Percentiles rank a stretch among this genome's conserved stretches.
These are phyloP conservation scores for Kwoniella pini DNA, from an alignment of 768 basidiomycete genomes.

Conservation along the genomic window DNA sequence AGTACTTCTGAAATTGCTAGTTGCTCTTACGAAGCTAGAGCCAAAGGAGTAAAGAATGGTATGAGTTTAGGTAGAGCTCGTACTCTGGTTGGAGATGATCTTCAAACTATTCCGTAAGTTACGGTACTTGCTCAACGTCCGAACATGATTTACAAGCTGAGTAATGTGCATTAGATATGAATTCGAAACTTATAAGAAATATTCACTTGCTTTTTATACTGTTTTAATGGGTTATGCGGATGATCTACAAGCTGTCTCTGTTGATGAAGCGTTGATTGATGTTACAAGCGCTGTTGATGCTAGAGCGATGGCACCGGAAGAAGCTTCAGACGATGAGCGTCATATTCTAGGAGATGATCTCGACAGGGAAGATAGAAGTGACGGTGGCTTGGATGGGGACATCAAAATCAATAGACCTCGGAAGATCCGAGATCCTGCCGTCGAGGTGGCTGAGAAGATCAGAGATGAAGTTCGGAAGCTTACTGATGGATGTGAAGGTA, in stretches of 20 bases:
- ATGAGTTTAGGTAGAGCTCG: constrained; percentile 65
- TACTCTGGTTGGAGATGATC: constrained; percentile 40
- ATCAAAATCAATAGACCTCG: not conserved
- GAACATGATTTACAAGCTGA: constrained; percentile 3
- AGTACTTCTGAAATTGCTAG: constrained; percentile 88
- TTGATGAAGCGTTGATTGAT: constrained; percentile 93
- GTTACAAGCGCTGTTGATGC: constrained; percentile 62
- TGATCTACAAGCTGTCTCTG: constrained; percentile 90
- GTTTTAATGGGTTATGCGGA: constrained; percentile 87
- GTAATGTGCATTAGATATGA: constrained; percentile 63
- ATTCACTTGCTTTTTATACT: constrained; percentile 86
- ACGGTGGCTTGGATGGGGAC: constrained; percentile 12
- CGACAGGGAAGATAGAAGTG: constrained; percentile 21
- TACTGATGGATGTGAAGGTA: constrained; percentile 81
- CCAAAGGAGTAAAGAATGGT: constrained; percentile 84
- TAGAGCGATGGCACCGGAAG: constrained; percentile 37
- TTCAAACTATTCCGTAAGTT: constrained; percentile 59
- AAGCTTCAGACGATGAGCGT: constrained; percentile 14
- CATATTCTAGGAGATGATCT: not conserved
- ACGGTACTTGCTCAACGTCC: not conserved
- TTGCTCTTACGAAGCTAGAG: constrained; percentile 88
- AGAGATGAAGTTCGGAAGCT: constrained; percentile 70
- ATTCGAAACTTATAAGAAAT: constrained; percentile 87
- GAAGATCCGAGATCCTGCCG: constrained; percentile 62
- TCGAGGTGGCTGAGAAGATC: constrained; percentile 76